A percentile compares a stretch with the other conserved stretches of the same genome.
phyloP scores from a whole-genome alignment of 169 alveolate species.

The Babesia gibsoni region DNA sequence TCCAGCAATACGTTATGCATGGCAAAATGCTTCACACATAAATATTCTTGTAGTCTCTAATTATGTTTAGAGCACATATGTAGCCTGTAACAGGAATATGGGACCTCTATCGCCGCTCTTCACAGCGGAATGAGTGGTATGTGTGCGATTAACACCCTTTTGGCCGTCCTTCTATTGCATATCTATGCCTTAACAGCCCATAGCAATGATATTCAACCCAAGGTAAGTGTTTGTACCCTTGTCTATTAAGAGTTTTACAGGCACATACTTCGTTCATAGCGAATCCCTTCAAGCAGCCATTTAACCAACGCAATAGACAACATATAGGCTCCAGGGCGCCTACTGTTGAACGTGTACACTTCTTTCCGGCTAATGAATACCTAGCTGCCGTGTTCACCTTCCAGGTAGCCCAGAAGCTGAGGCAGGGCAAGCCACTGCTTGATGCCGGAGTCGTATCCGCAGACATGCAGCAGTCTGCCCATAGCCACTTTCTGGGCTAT shows the following conservation, averaged over 20 bases:
- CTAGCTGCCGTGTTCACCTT: conserved; percentile 44
- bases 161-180: not conserved
- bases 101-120: conserved; percentile 8
- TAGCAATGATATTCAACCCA: not conserved
- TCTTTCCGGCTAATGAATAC: not conserved
- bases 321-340: not conserved
- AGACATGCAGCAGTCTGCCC: conserved; percentile 42
- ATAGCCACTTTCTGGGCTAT: conserved; percentile 45
- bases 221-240: not conserved
- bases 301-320: not conserved
- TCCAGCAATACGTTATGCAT: too few species aligned
- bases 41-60: too few species aligned
- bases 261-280: not conserved
- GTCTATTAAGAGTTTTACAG: not conserved
- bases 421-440: conserved; percentile 49
- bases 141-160: not conserved
- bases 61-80: too few species aligned
- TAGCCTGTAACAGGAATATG: not conserved
- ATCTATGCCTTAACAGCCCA: not conserved
- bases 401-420: conserved; percentile 63
- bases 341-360: not conserved
- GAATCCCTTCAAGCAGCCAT: not conserved
- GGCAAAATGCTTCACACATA: too few species aligned
- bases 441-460: conserved; percentile 44
- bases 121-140: conserved; percentile 15